Evolutionary conservation across 2,329 filamentous ascomycete species (phyloP), one percentile per base, ranked within the genome.

Genomic region (Nothopassalora personata): DNA sequence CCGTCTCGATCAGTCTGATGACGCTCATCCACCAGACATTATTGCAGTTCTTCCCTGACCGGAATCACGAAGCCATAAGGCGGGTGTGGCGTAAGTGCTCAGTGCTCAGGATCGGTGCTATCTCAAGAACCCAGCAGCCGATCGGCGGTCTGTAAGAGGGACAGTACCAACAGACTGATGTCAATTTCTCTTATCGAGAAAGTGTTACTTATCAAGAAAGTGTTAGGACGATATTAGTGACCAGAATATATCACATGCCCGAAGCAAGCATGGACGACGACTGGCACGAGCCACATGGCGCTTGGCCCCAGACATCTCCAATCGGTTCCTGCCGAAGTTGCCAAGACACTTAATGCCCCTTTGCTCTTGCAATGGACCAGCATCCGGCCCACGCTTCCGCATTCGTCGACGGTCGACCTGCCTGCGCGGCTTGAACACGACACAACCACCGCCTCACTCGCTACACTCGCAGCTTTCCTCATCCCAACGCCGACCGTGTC

Each of bases 291-390:
- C 46, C 19, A 49, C 11, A 19, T 49, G 19, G 46, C 46, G 46
- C 46, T 49, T 49, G 46, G 46, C 46, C 46, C 46, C 46, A 28
- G 46, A 49, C 30, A 28, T 4, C 7, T 1, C 51, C 51, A 53
- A 53, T 53, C 51, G 51, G 51, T 15, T 4, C 5, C 33, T 28
- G 18, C 52, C 52, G 18, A 53, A 51, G 33, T 27, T 28, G 50
- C 50, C 50, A 53, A 53, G 52, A 11, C 30, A 10, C 53, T 23
- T 34, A 18, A 60, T 60, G 54, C 60, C 58, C 62, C 56, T 52
- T 30, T 57, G 58, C 60, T 60, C 59, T 61, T 57, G 53, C 59
- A 53, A 63, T 28, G 49, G 49, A 51, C 49, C 59, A 59, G 61
- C 59, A 54, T 56, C 39, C 60, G 56, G 59, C 54, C 54, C 56